Conservation (phyloP, 305 asterid species). For the Petunia hybrid region DNA sequence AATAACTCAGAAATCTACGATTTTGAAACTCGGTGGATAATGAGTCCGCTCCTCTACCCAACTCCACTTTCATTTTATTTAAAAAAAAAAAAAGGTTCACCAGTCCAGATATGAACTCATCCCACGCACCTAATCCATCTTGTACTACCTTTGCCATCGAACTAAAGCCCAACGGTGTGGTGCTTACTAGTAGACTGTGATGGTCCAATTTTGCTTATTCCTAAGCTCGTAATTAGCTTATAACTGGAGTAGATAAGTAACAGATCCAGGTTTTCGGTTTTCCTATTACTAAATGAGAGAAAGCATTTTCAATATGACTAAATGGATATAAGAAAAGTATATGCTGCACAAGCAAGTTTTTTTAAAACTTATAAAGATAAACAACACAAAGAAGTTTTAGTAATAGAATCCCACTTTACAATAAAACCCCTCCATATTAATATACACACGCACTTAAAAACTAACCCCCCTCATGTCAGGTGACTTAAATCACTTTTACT, state of each 20-base stretch:
- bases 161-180: neutral
- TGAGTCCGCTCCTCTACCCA: neutral
- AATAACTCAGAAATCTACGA: neutral
- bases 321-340: neutral
- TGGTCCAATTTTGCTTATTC: neutral
- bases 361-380: no score
- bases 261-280: neutral
- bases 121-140: neutral
- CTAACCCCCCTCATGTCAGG: neutral
- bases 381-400: no score
- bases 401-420: neutral
- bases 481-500: neutral
- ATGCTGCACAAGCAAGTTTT: neutral
- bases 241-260: neutral
- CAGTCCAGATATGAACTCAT: neutral
- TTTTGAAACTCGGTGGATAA: neutral
- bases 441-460: neutral
- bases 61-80: neutral
- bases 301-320: neutral
- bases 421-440: neutral
- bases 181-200: neutral
- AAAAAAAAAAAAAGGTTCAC: constrained; percentile 13
- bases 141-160: neutral
- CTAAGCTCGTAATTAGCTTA: neutral
- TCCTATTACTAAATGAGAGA: neutral